Conservation (phyloP, 108 stramenopile species). For the Fragilariopsis cylindrus region DNA sequence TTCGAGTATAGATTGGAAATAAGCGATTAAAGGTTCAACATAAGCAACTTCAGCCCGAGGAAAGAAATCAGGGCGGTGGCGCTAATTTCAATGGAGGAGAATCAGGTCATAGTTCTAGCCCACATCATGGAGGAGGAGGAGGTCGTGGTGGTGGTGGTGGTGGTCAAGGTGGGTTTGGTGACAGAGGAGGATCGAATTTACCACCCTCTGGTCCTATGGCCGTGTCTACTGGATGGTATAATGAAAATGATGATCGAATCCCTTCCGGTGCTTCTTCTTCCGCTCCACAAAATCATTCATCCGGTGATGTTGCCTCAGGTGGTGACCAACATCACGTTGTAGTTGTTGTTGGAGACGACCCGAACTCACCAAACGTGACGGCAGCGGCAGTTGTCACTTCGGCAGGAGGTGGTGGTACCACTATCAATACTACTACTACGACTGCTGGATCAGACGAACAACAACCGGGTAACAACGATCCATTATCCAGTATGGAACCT, state of each 20-base stretch:
- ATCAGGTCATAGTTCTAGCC: not conserved
- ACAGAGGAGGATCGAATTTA: slow-evolving; percentile 16
- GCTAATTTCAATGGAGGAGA: not conserved
- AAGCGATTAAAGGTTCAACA: slow-evolving; percentile 90
- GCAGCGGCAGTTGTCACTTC: not conserved
- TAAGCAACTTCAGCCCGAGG: slow-evolving; percentile 55
- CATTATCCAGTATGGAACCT: slow-evolving; percentile 40
- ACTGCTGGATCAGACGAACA: not conserved
- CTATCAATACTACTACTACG: not conserved
- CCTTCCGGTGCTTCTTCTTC: not conserved
- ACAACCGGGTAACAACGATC: slow-evolving; percentile 4
- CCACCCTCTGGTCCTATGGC: slow-evolving; percentile 43
- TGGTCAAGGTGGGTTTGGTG: not conserved
- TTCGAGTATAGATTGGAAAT: slow-evolving; percentile 67
- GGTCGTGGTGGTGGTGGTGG: slow-evolving; percentile 1
- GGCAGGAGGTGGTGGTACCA: not conserved
- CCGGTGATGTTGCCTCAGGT: slow-evolving; percentile 9
- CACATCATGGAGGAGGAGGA: slow-evolving; percentile 8
- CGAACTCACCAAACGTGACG: not conserved
- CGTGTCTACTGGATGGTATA: slow-evolving; percentile 14
- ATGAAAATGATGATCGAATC: not conserved
- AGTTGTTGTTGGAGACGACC: slow-evolving; percentile 14
- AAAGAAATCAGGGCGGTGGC: slow-evolving; percentile 12
- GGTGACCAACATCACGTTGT: slow-evolving; percentile 3
- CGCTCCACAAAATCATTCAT: not conserved